These are phyloP conservation scores for Aspergillus funiculosus DNA, from an alignment of 495 filamentous ascomycete species.

Conservation along the genomic window DNA sequence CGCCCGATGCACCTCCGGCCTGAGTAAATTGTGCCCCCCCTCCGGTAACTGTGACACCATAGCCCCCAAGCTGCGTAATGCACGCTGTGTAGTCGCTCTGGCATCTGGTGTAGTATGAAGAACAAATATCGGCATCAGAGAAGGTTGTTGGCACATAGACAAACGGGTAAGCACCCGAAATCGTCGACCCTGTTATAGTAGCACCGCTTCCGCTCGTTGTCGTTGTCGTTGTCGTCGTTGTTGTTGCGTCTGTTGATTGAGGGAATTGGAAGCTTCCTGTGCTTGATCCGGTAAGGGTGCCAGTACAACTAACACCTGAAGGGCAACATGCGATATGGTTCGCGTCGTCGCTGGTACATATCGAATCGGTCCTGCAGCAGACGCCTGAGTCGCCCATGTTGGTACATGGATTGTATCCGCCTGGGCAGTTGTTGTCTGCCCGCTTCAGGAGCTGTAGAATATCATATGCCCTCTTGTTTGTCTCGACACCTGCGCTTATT, in stretches of 20 bases:
- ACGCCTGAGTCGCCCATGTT: slow-evolving; percentile 44
- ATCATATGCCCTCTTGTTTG: slow-evolving; percentile 30
- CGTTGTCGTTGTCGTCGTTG: slow-evolving; percentile 27
- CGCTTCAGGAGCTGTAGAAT: slow-evolving; percentile 36
- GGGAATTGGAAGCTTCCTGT: slow-evolving; percentile 35
- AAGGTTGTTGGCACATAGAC: slow-evolving; percentile 63
- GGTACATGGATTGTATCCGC: slow-evolving; percentile 47
- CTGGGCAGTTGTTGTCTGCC: slow-evolving; percentile 44
- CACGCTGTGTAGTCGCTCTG: slow-evolving; percentile 59
- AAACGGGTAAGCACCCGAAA: slow-evolving; percentile 54
- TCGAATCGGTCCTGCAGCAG: slow-evolving; percentile 51
- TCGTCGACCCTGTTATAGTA: slow-evolving; percentile 40
- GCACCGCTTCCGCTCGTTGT: slow-evolving; percentile 29
- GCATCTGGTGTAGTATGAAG: slow-evolving; percentile 61
- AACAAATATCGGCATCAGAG: slow-evolving; percentile 55
- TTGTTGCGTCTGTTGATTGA: slow-evolving; percentile 28
- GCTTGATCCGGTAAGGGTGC: slow-evolving; percentile 40
- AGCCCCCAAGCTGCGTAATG: slow-evolving; percentile 50
- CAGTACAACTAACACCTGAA: slow-evolving; percentile 55
- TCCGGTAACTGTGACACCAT: slow-evolving; percentile 41
- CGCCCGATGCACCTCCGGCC: slow-evolving; percentile 51
- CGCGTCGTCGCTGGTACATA: slow-evolving; percentile 53
- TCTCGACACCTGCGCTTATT: slow-evolving; percentile 15
- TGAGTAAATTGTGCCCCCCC: slow-evolving; percentile 54
- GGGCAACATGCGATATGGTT: slow-evolving; percentile 64